These are phyloP conservation scores for Phytophthora europaea DNA, from an alignment of 352 stramenopile species.

Conservation along the genomic window DNA sequence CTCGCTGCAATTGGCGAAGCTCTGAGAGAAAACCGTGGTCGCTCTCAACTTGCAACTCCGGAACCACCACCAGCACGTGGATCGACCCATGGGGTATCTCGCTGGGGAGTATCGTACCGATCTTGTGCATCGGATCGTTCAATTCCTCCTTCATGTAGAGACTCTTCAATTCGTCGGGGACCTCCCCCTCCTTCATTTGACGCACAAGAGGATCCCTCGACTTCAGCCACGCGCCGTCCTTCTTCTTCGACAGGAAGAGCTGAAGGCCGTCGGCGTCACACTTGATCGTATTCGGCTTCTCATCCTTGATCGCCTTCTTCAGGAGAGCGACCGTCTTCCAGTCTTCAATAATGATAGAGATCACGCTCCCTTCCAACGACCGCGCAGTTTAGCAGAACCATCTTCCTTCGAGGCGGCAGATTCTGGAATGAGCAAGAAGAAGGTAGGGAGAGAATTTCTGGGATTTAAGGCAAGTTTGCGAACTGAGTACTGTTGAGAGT, in stretches of 20 bases:
- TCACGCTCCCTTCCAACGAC: neutral
- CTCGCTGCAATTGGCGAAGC: too few species aligned
- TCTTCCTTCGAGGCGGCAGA: neutral
- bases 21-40: too few species aligned
- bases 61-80: neutral
- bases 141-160: conserved; percentile 1
- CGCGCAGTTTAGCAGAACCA: neutral
- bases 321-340: neutral
- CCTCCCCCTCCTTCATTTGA: neutral
- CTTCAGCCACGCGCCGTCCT: neutral
- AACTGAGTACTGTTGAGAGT: conserved; percentile 45
- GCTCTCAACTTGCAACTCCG: too few species aligned
- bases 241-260: neutral
- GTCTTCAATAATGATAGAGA: neutral
- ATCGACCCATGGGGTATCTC: neutral
- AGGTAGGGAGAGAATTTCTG: neutral
- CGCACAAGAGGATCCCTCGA: neutral
- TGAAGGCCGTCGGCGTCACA: neutral
- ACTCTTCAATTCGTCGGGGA: neutral
- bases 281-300: neutral
- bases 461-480: conserved; percentile 15
- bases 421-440: neutral
- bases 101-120: neutral
- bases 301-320: neutral
- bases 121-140: neutral